A percentile compares a stretch with the other conserved stretches of the same genome.
Evolutionary conservation across 1,284 basidiomycete genomes (phyloP).

Genomic region (Takashimella tepidaria): DNA sequence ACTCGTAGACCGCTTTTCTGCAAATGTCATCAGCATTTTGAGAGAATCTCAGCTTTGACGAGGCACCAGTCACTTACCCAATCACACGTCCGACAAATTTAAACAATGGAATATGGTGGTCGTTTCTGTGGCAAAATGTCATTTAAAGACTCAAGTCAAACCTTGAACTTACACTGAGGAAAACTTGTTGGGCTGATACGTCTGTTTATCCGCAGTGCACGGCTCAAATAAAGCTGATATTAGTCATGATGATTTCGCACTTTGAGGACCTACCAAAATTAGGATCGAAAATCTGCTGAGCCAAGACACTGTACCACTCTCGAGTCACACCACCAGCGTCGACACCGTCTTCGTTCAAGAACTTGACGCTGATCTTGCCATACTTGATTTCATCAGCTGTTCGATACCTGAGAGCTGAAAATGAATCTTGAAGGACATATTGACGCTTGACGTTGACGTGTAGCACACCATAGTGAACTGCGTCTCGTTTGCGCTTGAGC

Average conservation of each 20-base stretch:
- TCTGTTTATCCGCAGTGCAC: conserved; percentile 86
- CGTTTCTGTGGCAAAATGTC: conserved; percentile 57
- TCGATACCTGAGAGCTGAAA: conserved; percentile 82
- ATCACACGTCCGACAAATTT: conserved; percentile 98
- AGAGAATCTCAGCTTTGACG: not conserved
- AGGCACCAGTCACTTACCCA: conserved; percentile 55
- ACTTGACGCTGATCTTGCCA: conserved; percentile 93
- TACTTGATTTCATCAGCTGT: conserved; percentile 96
- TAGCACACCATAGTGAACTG: conserved; percentile 68
- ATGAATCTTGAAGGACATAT: conserved; percentile 96
- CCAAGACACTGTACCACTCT: conserved; percentile 98
- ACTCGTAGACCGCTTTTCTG: conserved; percentile 44
- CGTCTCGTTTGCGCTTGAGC: conserved; percentile 74
- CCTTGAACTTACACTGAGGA: conserved; percentile 60
- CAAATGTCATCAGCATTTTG: conserved; percentile 4
- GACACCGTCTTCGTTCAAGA: conserved; percentile 96
- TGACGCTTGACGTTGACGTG: conserved; percentile 89
- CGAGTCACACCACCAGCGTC: conserved; percentile 97
- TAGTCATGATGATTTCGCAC: not conserved
- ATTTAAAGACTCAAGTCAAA: too few relatives aligned
- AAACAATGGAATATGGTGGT: conserved; percentile 95
- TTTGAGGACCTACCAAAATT: conserved; percentile 60
- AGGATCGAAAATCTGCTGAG: conserved; percentile 99
- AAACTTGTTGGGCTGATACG: conserved; percentile 94
- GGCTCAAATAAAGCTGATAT: conserved; percentile 74